Evolutionary conservation across 768 basidiomycete species (phyloP).

Genomic region (Fistulinella prunicolor): DNA sequence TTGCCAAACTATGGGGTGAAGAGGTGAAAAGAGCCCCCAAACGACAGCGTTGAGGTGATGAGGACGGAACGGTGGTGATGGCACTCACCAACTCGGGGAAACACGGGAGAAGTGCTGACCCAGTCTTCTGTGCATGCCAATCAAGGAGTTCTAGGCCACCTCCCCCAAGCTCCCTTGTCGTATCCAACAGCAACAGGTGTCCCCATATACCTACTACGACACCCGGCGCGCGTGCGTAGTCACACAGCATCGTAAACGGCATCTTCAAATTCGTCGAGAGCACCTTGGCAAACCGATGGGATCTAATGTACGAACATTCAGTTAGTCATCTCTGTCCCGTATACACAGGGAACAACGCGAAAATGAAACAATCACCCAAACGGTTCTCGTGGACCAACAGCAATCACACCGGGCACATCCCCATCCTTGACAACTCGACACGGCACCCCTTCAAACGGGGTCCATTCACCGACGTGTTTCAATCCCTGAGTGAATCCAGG

Average conservation of each 20-base stretch:
- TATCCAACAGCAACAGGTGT: conserved; percentile 26
- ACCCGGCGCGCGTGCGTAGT: conserved; percentile 24
- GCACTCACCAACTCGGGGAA: conserved; percentile 20
- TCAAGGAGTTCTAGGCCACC: conserved; percentile 29
- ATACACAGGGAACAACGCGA: no score
- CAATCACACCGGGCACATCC: conserved; percentile 17
- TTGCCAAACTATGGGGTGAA: conserved; percentile 17
- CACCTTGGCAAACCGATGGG: conserved; percentile 17
- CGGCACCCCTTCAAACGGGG: conserved; percentile 7
- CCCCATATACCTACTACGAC: conserved; percentile 22
- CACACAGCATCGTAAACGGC: conserved; percentile 21
- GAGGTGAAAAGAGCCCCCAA: no score
- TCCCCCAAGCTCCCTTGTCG: conserved; percentile 14
- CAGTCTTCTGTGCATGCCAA: conserved; percentile 25
- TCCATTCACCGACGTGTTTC: conserved; percentile 22
- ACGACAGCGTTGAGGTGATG: neutral
- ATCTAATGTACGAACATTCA: neutral
- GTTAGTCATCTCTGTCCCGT: neutral
- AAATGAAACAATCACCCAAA: neutral
- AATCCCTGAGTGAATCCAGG: conserved; percentile 13
- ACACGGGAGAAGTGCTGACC: conserved; percentile 24
- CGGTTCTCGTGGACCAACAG: conserved; percentile 17
- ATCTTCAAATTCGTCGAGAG: conserved; percentile 16
- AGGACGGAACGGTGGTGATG: neutral
- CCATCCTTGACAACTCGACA: conserved; percentile 24